Conservation (phyloP, 176 grass and related monocot genomes). For the Aegilops bicornis region DNA sequence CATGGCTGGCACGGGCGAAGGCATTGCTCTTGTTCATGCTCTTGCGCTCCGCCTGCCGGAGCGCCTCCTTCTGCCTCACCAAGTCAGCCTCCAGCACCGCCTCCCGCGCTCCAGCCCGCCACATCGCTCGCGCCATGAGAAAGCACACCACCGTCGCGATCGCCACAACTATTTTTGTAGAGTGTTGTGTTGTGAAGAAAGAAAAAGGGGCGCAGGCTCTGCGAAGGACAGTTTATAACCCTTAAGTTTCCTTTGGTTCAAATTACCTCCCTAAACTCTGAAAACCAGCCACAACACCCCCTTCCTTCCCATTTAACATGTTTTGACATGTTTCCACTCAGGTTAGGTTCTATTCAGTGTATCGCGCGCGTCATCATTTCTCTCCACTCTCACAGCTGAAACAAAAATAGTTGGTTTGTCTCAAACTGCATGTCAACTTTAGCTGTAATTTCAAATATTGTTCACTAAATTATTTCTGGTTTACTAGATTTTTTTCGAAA, state of each 20-base stretch:
- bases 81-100: slow-evolving; percentile 45
- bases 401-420: not conserved
- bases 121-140: not conserved
- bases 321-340: too few relatives aligned
- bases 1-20: slow-evolving; percentile 65
- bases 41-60: slow-evolving; percentile 72
- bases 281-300: too few relatives aligned
- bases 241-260: too few relatives aligned
- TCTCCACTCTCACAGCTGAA: not conserved
- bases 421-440: not conserved
- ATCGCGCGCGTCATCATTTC: not conserved
- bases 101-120: slow-evolving; percentile 17
- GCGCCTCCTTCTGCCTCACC: slow-evolving; percentile 56
- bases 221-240: too few relatives aligned
- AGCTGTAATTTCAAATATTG: not conserved
- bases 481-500: not conserved
- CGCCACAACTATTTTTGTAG: not conserved
- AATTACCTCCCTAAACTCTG: too few relatives aligned
- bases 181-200: too few relatives aligned
- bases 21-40: slow-evolving; percentile 92
- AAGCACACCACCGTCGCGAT: not conserved
- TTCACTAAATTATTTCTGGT: not conserved
- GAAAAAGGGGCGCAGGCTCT: too few relatives aligned
- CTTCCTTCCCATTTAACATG: too few relatives aligned
- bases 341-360: too few relatives aligned